Evolutionary conservation across 768 basidiomycete species (phyloP).

Genomic region (Gloeostereum incarnatum): DNA sequence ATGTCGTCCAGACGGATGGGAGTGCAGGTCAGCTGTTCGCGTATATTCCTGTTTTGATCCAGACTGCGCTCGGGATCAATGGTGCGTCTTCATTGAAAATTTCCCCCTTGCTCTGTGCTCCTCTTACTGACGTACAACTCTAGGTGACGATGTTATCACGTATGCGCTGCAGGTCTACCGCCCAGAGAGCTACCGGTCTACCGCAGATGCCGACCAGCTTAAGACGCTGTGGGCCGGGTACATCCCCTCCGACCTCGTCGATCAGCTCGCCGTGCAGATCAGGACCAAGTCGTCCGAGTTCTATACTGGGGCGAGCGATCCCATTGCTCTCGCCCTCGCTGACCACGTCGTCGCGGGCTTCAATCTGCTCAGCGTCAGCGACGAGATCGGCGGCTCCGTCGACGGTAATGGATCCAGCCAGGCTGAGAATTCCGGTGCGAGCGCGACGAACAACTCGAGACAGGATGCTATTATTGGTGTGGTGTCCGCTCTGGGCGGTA

Average conservation of each 20-base stretch:
- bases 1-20: slow-evolving; percentile 46
- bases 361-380: slow-evolving; percentile 38
- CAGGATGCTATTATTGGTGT: slow-evolving; percentile 90
- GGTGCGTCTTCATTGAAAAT: slow-evolving; percentile 17
- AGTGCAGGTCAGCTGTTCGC: slow-evolving; percentile 74
- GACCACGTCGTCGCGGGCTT: slow-evolving; percentile 62
- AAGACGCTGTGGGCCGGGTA: slow-evolving; percentile 67
- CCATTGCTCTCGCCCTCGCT: slow-evolving; percentile 50
- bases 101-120: slow-evolving; percentile 4
- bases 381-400: slow-evolving; percentile 18
- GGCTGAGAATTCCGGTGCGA: slow-evolving; percentile 13
- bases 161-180: slow-evolving; percentile 64
- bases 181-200: slow-evolving; percentile 43
- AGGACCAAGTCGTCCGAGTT: slow-evolving; percentile 51
- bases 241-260: slow-evolving; percentile 47
- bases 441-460: slow-evolving; percentile 30
- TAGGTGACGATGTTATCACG: slow-evolving; percentile 28
- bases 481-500: slow-evolving; percentile 70
- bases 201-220: slow-evolving; percentile 37
- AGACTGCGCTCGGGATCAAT: slow-evolving; percentile 19
- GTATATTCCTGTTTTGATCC: slow-evolving; percentile 42
- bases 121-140: neutral
- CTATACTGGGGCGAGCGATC: slow-evolving; percentile 41
- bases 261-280: slow-evolving; percentile 56
- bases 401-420: slow-evolving; percentile 11